phyloP scores from a whole-genome alignment of 192 early-diverging fungal species.

The Thamnidium elegans region DNA sequence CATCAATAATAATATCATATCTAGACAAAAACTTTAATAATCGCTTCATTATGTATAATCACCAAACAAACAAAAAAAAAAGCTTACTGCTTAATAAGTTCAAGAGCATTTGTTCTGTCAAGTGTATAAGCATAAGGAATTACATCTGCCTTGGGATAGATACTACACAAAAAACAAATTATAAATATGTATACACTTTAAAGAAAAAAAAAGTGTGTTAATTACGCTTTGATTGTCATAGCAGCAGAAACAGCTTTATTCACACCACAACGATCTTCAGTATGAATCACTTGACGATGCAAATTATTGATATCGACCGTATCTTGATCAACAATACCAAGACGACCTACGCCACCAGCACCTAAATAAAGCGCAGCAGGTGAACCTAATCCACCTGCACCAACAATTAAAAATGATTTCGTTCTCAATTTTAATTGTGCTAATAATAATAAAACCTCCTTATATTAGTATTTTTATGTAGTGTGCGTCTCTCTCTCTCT shows the following conservation, averaged over 20 bases:
- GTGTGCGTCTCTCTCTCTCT: background rate
- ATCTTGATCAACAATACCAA: constrained; percentile 95
- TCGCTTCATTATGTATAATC: background rate
- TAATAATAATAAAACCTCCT: too few relatives aligned
- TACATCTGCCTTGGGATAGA: constrained; percentile 67
- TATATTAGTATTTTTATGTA: background rate
- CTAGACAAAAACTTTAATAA: constrained; percentile 20
- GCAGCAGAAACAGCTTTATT: constrained; percentile 80
- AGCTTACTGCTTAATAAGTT: constrained; percentile 56
- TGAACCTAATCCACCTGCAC: constrained; percentile 93
- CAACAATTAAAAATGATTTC: constrained; percentile 79
- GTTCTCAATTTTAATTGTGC: constrained; percentile 78
- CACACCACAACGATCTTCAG: constrained; percentile 60
- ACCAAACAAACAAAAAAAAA: constrained; percentile 6
- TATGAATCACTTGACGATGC: constrained; percentile 93
- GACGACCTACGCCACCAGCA: constrained; percentile 78
- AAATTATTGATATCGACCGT: constrained; percentile 86
- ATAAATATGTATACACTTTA: background rate
- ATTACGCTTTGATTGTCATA: constrained; percentile 50
- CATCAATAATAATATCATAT: constrained; percentile 88
- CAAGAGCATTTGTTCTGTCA: constrained; percentile 78
- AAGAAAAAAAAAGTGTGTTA: background rate
- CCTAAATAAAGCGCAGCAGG: constrained; percentile 88
- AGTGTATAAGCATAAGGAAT: constrained; percentile 67
- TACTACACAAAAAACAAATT: constrained; percentile 38